Conservation (phyloP, 2,329 filamentous ascomycete species). For the Coniochaeta sp. region DNA sequence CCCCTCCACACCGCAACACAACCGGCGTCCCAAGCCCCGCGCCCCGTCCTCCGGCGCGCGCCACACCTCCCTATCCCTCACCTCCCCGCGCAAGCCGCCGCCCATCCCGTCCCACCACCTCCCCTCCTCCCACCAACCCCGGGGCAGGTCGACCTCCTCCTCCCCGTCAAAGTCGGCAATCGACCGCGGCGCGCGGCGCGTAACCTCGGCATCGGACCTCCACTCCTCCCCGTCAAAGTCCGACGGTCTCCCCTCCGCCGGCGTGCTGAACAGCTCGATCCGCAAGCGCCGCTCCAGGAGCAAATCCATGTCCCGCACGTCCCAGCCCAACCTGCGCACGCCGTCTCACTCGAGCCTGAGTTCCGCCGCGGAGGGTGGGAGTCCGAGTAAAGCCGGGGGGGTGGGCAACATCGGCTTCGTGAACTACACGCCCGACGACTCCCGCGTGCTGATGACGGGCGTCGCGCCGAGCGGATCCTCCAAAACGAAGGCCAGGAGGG, state of each 20-base stretch:
- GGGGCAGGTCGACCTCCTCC: background rate
- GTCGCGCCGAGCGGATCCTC: conserved; percentile 86
- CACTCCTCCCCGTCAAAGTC: too few species aligned
- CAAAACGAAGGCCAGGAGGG: conserved; percentile 90
- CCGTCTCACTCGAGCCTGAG: background rate
- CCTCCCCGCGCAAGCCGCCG: conserved; percentile 31
- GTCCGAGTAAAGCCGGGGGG: conserved; percentile 15
- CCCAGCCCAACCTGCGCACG: background rate
- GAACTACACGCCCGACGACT: conserved; percentile 82
- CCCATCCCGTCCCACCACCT: background rate
- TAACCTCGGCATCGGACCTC: conserved; percentile 2
- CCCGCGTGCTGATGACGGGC: conserved; percentile 71
- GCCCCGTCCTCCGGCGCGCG: conserved; percentile 49
- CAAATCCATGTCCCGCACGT: conserved; percentile 1
- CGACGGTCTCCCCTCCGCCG: too few species aligned
- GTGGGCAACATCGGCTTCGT: conserved; percentile 58
- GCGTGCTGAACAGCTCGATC: conserved; percentile 10
- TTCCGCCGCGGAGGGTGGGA: conserved; percentile 2
- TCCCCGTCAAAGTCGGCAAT: background rate
- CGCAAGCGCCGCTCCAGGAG: conserved; percentile 31
- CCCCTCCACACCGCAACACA: conserved; percentile 22
- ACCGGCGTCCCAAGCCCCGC: conserved; percentile 39
- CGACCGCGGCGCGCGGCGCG: conserved; percentile 1
- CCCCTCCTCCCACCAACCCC: background rate
- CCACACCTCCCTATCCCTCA: conserved; percentile 25